Evolutionary conservation across 371 early-diverging fungal genomes (phyloP), one percentile per base, ranked within the genome.

Genomic region (Dichotomocladium elegans): DNA sequence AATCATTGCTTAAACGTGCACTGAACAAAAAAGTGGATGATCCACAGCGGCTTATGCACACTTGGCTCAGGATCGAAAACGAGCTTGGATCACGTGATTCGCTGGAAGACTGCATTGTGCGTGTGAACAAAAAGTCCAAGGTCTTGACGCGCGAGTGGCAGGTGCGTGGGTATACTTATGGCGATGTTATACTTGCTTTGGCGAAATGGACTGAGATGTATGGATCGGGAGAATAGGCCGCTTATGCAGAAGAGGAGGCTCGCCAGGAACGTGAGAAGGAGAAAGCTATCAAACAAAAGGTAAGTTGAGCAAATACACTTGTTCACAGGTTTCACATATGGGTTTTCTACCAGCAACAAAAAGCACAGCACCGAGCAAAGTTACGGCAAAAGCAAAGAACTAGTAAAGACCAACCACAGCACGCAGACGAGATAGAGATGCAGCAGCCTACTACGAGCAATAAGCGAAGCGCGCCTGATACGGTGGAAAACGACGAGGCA

Each of bases 1-100:
- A 50, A 15, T 46, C 53, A 0, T 46, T 75, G 12, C 83, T 74
- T 55, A 73, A 71, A 30, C 66, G 68, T 31, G 80, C 81, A 2
- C 42, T 70, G 11, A 34, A 31, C 19, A 68, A 73, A 24, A 56
- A 60, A 4, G 47, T 74, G 7, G 79, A 81, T 49, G 70, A 72
- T 46, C 77, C 82, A 5, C 77, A 79, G 30, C 54, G 72, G 6
- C 41, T 88, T 2, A 70, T 77, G 31, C 66, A 71, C 29, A 74
- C 68, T 1, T 84, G 81, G 75, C 48, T 61, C 1, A 43, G 55
- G 2, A 62, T 82, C 17, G 85, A 82, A 59, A 64, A 67, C 44
- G 80, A 79, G 41, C 29, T 58, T 29, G 85, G 88, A 14, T 57
- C 54, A 3, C 24, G 74, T 0, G 66, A 62, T 3, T 54, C 66